These are phyloP conservation scores for Pulveroboletus sp. DNA, from an alignment of 768 basidiomycete genomes.

Conservation along the genomic window DNA sequence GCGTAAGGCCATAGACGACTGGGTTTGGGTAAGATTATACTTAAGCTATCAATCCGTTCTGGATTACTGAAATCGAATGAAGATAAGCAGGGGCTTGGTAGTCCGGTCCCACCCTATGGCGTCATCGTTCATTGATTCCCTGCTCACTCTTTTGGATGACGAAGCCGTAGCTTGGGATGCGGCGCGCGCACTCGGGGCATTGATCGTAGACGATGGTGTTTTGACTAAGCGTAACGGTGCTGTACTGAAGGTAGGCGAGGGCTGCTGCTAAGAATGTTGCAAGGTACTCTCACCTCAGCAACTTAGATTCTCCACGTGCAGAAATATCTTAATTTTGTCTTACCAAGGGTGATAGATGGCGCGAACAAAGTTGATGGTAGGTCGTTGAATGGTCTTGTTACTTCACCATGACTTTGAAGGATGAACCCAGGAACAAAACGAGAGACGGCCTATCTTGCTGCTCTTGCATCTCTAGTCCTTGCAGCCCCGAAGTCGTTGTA, in stretches of 20 bases:
- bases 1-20: constrained; percentile 48
- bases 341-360: constrained; percentile 71
- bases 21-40: constrained; percentile 60
- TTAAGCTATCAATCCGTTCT: neutral
- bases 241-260: constrained; percentile 59
- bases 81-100: constrained; percentile 80
- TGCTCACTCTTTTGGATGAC: constrained; percentile 73
- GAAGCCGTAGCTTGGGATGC: constrained; percentile 61
- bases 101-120: constrained; percentile 65
- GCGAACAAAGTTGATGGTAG: constrained; percentile 53
- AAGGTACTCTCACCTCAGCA: constrained; percentile 1
- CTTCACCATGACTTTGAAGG: neutral
- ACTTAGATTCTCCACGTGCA: constrained; percentile 67
- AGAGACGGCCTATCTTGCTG: constrained; percentile 74
- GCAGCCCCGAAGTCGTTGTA: constrained; percentile 76
- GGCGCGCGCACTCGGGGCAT: constrained; percentile 67
- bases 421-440: constrained; percentile 39
- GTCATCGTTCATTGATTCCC: constrained; percentile 48
- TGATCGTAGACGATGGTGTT: constrained; percentile 56
- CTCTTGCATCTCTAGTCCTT: constrained; percentile 75
- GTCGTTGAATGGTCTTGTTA: constrained; percentile 14
- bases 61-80: neutral
- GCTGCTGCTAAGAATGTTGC: neutral
- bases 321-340: constrained; percentile 63
- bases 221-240: constrained; percentile 77